A percentile compares a stretch with the other conserved stretches of the same genome.
phyloP scores from a whole-genome alignment of 768 basidiomycete species.

The Lyophyllum atratum region DNA sequence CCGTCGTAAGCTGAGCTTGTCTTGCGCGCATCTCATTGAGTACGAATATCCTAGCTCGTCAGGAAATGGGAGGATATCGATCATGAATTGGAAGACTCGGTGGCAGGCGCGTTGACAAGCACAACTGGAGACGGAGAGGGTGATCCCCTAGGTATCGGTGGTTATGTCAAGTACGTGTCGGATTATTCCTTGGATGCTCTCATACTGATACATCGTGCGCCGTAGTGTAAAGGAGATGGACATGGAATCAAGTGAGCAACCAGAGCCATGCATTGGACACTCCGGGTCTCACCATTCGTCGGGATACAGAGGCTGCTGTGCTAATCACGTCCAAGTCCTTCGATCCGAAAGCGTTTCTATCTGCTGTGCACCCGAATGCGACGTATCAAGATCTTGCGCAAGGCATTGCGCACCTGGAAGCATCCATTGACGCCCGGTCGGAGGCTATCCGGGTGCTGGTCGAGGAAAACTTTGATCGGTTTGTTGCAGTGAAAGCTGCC shows the following conservation, averaged over 20 bases:
- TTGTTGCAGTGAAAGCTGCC: constrained; percentile 95
- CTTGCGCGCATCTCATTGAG: not conserved
- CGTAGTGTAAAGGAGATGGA: constrained; percentile 67
- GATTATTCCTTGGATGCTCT: not conserved
- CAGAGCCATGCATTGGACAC: not conserved
- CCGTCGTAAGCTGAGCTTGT: constrained; percentile 57
- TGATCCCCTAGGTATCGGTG: constrained; percentile 81
- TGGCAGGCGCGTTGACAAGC: constrained; percentile 69
- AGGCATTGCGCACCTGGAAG: constrained; percentile 73
- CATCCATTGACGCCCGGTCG: constrained; percentile 86
- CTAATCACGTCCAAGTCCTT: constrained; percentile 92
- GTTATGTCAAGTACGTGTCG: constrained; percentile 52
- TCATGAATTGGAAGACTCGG: constrained; percentile 77
- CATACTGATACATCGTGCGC: constrained; percentile 8
- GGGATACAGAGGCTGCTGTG: constrained; percentile 67
- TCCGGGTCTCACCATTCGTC: not conserved
- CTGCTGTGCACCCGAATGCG: constrained; percentile 90
- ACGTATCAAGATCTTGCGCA: constrained; percentile 88
- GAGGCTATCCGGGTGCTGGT: constrained; percentile 95
- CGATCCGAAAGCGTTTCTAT: constrained; percentile 92
- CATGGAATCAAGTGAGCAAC: constrained; percentile 70
- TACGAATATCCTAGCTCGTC: constrained; percentile 6
- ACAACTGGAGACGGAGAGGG: constrained; percentile 59
- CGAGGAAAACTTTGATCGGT: constrained; percentile 97
- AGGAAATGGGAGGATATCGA: constrained; percentile 93